A percentile compares a stretch with the other conserved stretches of the same genome.
These are phyloP conservation scores for Fusarium sacchari DNA, from an alignment of 2,329 filamentous ascomycete species.

Conservation along the genomic window DNA sequence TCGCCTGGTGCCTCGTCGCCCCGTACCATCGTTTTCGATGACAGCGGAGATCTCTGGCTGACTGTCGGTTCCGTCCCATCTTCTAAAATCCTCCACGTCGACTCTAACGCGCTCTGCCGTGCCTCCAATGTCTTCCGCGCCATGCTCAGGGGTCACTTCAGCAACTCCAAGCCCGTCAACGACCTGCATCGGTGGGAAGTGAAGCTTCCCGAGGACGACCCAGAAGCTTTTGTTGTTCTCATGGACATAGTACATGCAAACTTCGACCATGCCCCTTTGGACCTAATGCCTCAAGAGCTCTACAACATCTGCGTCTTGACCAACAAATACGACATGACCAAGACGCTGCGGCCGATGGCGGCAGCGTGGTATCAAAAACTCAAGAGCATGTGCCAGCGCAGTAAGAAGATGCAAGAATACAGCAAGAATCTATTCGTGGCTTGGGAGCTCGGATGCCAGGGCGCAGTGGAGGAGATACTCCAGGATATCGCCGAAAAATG, in stretches of 20 bases:
- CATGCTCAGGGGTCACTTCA: not conserved
- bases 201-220: not conserved
- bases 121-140: not conserved
- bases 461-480: not conserved
- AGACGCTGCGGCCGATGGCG: not conserved
- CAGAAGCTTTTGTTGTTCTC: not conserved
- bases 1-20: not conserved
- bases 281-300: not conserved
- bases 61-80: no score
- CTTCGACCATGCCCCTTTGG: not conserved
- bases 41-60: not conserved
- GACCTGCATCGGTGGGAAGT: not conserved
- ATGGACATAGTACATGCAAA: not conserved
- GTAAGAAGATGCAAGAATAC: not conserved
- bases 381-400: not conserved
- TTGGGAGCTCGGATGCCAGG: not conserved
- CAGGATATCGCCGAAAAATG: not conserved
- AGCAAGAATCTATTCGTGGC: not conserved
- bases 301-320: not conserved
- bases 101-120: not conserved
- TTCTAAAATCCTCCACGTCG: not conserved
- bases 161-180: not conserved
- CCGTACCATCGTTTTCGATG: not conserved
- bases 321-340: conserved; percentile 1
- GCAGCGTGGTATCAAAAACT: not conserved